Conservation (phyloP, 306 rosid species). For the Carpinus viminea region DNA sequence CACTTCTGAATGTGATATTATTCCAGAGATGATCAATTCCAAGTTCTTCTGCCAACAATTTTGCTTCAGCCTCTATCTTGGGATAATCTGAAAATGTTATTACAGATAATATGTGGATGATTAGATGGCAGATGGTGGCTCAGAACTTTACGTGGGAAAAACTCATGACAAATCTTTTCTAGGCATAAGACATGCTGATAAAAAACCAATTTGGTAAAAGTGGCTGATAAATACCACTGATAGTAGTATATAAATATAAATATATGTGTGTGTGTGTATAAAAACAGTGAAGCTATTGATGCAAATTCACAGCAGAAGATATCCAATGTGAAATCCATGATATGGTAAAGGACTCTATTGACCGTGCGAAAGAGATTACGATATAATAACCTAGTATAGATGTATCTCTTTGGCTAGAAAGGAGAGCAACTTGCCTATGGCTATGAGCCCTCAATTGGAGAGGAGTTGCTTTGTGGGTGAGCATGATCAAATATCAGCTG, state of each 20-base stretch:
- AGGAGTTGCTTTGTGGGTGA: not conserved
- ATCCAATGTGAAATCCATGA: not conserved
- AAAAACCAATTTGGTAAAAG: not conserved
- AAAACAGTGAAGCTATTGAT: constrained; percentile 5
- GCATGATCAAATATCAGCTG: constrained; percentile 1
- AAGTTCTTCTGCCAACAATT: constrained; percentile 65
- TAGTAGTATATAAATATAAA: too few species aligned
- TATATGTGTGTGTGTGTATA: not conserved
- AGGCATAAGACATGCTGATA: constrained; percentile 9
- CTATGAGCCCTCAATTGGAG: too few species aligned
- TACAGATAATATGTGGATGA: constrained; percentile 22
- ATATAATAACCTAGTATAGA: not conserved
- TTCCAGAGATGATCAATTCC: constrained; percentile 68
- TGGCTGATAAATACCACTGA: not conserved
- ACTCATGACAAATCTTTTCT: constrained; percentile 6
- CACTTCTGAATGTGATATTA: constrained; percentile 53
- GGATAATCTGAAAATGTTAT: constrained; percentile 69
- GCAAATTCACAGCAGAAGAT: not conserved
- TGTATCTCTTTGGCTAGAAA: constrained; percentile 7
- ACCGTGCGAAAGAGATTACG: constrained; percentile 4
- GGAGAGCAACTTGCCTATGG: too few species aligned
- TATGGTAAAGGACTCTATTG: constrained; percentile 6
- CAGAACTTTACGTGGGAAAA: constrained; percentile 18
- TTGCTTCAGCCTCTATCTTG: constrained; percentile 88
- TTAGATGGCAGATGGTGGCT: constrained; percentile 19